Base-by-base conservation (phyloP, 2,329 filamentous ascomycete genomes). In the Sporothrix globosa region DNA sequence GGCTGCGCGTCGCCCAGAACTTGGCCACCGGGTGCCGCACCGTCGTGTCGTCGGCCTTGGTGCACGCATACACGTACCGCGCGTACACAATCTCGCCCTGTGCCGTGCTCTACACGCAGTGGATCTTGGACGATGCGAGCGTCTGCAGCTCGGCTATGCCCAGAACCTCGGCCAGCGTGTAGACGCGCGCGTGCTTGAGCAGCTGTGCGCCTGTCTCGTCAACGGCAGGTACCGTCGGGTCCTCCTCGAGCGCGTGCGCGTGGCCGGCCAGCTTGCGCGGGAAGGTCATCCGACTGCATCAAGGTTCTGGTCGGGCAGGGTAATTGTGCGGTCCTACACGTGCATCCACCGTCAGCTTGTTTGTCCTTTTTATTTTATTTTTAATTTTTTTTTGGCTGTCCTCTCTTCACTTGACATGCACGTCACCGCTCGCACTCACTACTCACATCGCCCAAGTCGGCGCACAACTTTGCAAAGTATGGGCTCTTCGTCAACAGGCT, bases 31-130 rank as follows among this genome's bases (percentile, higher is more conserved):
- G 93, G 74, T 88, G 91, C 75, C 93, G 89, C 76, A 97, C 92
- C 2, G 87, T 87, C 14, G 81, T 82, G 80, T 97, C 92, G 72
- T 91, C 88, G 65, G 84, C 80, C 69, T 82, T 80, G 13, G 92
- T 96, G 81, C 92, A 88, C 72, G 88, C 88, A 83, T 97, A 97
- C 44, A 97, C 91, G 82, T 93, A 97, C 78, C 93, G 89, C 10
- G 94, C 94, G 80, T 97, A 97, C 34, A 90, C 88, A 77, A 97
- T 94, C 83, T 97, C 94, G 79, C 93, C 94, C 81, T 90, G 91
- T 48, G 93, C 92, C 0, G 92, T 96, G 58, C 91, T 92, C 77
- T 93, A 91, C 76, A 97, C 91, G 79, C 92, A 92, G 83, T 97
- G 93, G 76, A 97, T 97, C 84, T 97, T 97, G 78, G 88, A 89